These are phyloP conservation scores for Trametes cingulata DNA, from an alignment of 768 basidiomycete species.

Conservation along the genomic window DNA sequence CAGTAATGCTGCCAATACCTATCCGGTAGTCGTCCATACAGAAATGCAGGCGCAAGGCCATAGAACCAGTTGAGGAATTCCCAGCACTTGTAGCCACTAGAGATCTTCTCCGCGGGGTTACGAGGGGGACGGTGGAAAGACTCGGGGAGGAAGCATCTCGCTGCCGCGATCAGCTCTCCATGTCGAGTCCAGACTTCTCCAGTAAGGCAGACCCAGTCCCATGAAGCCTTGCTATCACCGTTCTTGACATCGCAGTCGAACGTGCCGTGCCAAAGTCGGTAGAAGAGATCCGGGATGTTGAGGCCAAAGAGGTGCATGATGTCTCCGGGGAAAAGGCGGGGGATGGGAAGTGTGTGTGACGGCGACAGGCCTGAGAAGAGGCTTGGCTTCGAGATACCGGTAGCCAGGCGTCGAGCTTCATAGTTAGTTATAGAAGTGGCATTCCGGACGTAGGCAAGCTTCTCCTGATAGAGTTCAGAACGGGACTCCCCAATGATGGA, in stretches of 20 bases:
- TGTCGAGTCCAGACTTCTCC: slow-evolving; percentile 37
- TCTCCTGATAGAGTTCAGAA: slow-evolving; percentile 21
- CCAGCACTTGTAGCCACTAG: slow-evolving; percentile 34
- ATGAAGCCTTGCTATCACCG: slow-evolving; percentile 25
- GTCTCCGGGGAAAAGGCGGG: slow-evolving; percentile 35
- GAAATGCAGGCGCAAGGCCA: slow-evolving; percentile 27
- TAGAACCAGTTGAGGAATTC: slow-evolving; percentile 29
- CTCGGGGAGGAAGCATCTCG: slow-evolving; percentile 37
- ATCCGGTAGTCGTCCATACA: slow-evolving; percentile 27
- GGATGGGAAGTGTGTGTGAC: slow-evolving; percentile 26
- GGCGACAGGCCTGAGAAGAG: slow-evolving; percentile 34
- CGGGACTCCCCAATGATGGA: neutral
- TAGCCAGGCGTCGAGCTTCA: slow-evolving; percentile 26
- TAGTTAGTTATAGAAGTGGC: slow-evolving; percentile 31
- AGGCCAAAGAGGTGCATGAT: slow-evolving; percentile 42
- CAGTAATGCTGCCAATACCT: slow-evolving; percentile 33
- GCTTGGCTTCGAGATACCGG: slow-evolving; percentile 39
- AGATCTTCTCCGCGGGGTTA: slow-evolving; percentile 42
- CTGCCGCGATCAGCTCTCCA: slow-evolving; percentile 34
- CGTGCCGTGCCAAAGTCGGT: slow-evolving; percentile 36
- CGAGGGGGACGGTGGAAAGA: slow-evolving; percentile 45
- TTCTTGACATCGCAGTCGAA: neutral
- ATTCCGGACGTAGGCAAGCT: slow-evolving; percentile 19
- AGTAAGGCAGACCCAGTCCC: slow-evolving; percentile 34
- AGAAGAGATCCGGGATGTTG: slow-evolving; percentile 39